Conservation (phyloP, 306 rosid species). For the Quillaja saponaria region DNA sequence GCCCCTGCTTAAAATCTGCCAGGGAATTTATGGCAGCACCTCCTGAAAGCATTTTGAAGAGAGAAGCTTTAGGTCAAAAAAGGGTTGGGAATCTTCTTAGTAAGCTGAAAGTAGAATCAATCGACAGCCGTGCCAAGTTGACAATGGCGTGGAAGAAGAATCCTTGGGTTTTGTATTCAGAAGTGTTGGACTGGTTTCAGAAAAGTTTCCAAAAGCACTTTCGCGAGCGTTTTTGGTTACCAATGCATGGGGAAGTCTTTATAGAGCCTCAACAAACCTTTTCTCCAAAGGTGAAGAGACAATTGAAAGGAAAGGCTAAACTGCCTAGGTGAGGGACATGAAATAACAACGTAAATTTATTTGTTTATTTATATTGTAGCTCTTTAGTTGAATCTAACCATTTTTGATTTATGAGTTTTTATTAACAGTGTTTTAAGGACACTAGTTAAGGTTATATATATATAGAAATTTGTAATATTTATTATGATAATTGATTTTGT, state of each 20-base stretch:
- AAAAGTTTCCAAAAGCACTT: constrained; percentile 54
- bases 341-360: too few species aligned
- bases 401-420: too few species aligned
- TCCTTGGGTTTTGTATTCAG: constrained; percentile 60
- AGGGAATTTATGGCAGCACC: constrained; percentile 66
- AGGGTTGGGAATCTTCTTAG: constrained; percentile 73
- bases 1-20: constrained; percentile 64
- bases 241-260: constrained; percentile 61
- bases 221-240: constrained; percentile 58
- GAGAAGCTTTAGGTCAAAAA: constrained; percentile 72
- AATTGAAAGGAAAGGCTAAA: constrained; percentile 37
- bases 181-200: constrained; percentile 83
- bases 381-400: too few species aligned
- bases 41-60: constrained; percentile 70
- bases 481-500: too few species aligned
- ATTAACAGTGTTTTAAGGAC: too few species aligned
- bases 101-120: constrained; percentile 45
- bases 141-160: constrained; percentile 73
- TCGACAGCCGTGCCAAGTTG: constrained; percentile 54
- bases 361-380: too few species aligned
- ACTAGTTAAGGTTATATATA: too few species aligned
- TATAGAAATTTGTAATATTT: too few species aligned
- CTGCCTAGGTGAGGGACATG: constrained; percentile 19
- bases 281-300: constrained; percentile 25
- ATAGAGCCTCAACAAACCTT: constrained; percentile 48